Percentiles rank a stretch among this genome's conserved stretches.
These are phyloP conservation scores for Phanerodontia chrysosporium DNA, from an alignment of 768 basidiomycete species.

Conservation along the genomic window DNA sequence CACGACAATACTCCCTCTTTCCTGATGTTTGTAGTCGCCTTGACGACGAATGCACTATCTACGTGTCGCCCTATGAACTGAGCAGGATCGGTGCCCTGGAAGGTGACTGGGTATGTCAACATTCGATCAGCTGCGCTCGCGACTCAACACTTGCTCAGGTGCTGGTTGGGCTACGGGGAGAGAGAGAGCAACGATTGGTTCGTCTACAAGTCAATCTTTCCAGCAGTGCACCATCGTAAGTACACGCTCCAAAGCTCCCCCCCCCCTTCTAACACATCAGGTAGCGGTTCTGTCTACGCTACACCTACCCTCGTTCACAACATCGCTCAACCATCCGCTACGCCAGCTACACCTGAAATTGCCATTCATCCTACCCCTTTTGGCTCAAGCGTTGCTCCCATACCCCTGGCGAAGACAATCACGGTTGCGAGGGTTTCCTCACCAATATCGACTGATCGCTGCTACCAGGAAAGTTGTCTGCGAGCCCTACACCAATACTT, in stretches of 20 bases:
- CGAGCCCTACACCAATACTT: slow-evolving; percentile 64
- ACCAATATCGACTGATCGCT: slow-evolving; percentile 59
- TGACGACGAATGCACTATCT: slow-evolving; percentile 54
- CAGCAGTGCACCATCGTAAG: background rate
- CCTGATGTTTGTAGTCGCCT: slow-evolving; percentile 28
- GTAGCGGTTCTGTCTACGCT: slow-evolving; percentile 10
- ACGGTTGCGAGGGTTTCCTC: slow-evolving; percentile 82
- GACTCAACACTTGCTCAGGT: slow-evolving; percentile 36
- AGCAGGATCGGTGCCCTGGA: slow-evolving; percentile 61
- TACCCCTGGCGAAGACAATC: slow-evolving; percentile 66
- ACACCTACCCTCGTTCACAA: slow-evolving; percentile 19
- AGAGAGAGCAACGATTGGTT: slow-evolving; percentile 45
- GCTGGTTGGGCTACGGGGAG: slow-evolving; percentile 37
- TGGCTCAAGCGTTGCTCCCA: slow-evolving; percentile 48
- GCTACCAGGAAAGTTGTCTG: slow-evolving; percentile 60
- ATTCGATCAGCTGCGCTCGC: background rate
- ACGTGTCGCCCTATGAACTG: slow-evolving; percentile 60
- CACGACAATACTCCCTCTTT: background rate
- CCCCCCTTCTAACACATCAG: background rate
- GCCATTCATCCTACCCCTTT: slow-evolving; percentile 53
- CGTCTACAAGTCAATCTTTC: slow-evolving; percentile 51
- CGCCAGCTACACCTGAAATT: slow-evolving; percentile 23
- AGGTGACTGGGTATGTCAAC: slow-evolving; percentile 76
- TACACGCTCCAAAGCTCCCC: background rate
- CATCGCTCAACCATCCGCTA: slow-evolving; percentile 15